Evolutionary conservation across 2,329 filamentous ascomycete genomes (phyloP), one percentile per base, ranked within the genome.

Genomic region (Apiospora kogelbergensis): DNA sequence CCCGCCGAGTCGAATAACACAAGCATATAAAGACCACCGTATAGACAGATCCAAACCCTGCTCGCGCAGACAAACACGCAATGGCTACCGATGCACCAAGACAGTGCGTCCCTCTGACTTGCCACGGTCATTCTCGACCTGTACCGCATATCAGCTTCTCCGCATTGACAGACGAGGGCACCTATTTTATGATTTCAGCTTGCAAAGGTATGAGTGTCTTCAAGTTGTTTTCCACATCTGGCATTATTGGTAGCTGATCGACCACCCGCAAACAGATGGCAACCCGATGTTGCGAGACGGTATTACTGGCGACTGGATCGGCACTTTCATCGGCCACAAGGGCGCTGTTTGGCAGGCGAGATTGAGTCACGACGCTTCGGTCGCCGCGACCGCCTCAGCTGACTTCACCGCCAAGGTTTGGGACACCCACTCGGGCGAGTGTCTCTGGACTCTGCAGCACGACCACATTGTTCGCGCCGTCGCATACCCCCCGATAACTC

Each of bases 221-320:
- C 57, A 67, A 71, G 42, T 48, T 42, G 45, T 68, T 60, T 70
- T 71, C 46, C 60, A 45, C 60, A 42, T 67, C 64, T 67, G 57
- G 53, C 66, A 68, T 68, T 70, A 68, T 79, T 72, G 40, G 48
- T 65, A 17, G 33, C 63, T 33, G 20, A 24, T 60, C 30, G 30
- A 37, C 45, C 42, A 15, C 15, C 26, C 68, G 33, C 75, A 70
- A 70, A 68, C 80, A 95, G 96, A 99, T 85, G 95, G 95, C 78
- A 98, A 98, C 80, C 96, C 96, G 66, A 98, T 98, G 95, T 91
- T 99, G 75, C 93, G 96, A 73, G 94, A 98, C 83, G 96, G 96
- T 72, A 88, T 97, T 71, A 99, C 95, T 64, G 96, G 96, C 70
- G 95, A 98, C 81, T 98, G 95, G 93, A 98, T 98, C 75, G 96